Evolutionary conservation across 164 flowering plant species (phyloP).

Genomic region (Aristolochia fimbriata): DNA sequence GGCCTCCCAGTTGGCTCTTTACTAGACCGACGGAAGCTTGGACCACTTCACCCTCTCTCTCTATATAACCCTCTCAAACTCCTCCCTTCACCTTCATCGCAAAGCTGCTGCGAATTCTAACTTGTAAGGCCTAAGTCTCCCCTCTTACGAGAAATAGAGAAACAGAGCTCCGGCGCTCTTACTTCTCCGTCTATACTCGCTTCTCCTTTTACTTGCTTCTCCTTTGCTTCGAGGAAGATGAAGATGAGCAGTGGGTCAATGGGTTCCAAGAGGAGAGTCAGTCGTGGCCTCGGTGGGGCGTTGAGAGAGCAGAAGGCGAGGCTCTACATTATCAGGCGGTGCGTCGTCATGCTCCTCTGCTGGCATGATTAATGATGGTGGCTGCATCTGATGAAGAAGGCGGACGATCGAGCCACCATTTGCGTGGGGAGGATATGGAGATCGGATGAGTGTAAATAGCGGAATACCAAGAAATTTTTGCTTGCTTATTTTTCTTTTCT

Average conservation of each 20-base stretch:
- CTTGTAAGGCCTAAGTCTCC: no score
- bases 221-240: background rate
- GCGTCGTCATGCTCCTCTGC: slow-evolving; percentile 14
- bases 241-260: slow-evolving; percentile 25
- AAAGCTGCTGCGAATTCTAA: background rate
- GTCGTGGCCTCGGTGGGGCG: slow-evolving; percentile 52
- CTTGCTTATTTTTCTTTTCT: background rate
- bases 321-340: slow-evolving; percentile 17
- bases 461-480: background rate
- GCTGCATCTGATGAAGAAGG: background rate
- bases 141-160: no score
- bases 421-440: background rate
- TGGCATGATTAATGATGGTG: slow-evolving; percentile 7
- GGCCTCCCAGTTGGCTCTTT: slow-evolving; percentile 34
- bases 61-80: slow-evolving; percentile 16
- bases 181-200: no score
- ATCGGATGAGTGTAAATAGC: slow-evolving; percentile 4
- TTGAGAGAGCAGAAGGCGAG: slow-evolving; percentile 29
- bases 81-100: background rate
- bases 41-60: slow-evolving; percentile 18
- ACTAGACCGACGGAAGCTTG: slow-evolving; percentile 17
- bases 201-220: background rate
- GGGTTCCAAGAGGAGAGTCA: slow-evolving; percentile 37
- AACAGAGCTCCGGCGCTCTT: background rate
- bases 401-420: background rate